These are phyloP conservation scores for Lecanoromycetidae sp. DNA, from an alignment of 2,329 filamentous ascomycete species.

Conservation along the genomic window DNA sequence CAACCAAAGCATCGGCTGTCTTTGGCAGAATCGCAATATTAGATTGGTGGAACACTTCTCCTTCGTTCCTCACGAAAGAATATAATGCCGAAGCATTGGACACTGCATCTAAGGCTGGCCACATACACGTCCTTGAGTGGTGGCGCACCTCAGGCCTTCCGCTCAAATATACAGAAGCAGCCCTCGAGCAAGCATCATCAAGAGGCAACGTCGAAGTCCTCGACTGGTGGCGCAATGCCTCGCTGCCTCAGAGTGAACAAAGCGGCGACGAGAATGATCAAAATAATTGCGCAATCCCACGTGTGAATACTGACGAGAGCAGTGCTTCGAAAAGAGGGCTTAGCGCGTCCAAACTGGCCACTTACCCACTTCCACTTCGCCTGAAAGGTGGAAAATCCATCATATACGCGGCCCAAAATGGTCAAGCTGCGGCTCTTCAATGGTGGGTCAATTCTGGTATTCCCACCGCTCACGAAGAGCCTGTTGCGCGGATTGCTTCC, in stretches of 20 bases:
- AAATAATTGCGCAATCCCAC: background rate
- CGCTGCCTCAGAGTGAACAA: slow-evolving; percentile 22
- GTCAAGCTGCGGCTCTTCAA: slow-evolving; percentile 61
- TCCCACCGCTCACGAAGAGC: slow-evolving; percentile 65
- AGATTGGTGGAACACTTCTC: slow-evolving; percentile 80
- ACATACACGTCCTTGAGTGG: slow-evolving; percentile 77
- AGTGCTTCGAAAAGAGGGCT: background rate
- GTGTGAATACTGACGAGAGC: background rate
- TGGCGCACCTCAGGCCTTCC: slow-evolving; percentile 74
- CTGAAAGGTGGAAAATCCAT: slow-evolving; percentile 78
- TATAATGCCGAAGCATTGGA: slow-evolving; percentile 79
- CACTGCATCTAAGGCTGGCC: slow-evolving; percentile 73
- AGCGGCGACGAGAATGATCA: background rate
- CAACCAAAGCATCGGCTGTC: slow-evolving; percentile 75
- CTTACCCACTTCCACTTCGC: slow-evolving; percentile 30
- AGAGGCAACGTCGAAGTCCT: slow-evolving; percentile 76
- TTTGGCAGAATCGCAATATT: slow-evolving; percentile 76
- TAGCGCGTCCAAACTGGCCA: background rate
- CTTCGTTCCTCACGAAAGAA: slow-evolving; percentile 72
- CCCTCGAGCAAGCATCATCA: slow-evolving; percentile 75
- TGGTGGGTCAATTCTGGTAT: slow-evolving; percentile 85
- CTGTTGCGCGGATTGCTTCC: slow-evolving; percentile 71
- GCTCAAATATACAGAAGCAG: slow-evolving; percentile 73
- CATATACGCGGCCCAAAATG: slow-evolving; percentile 70
- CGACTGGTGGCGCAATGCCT: slow-evolving; percentile 81